Percentiles rank a stretch among this genome's conserved stretches.
Evolutionary conservation across 108 stramenopile species (phyloP).

Genomic region (Cylindrotheca fusiformis): DNA sequence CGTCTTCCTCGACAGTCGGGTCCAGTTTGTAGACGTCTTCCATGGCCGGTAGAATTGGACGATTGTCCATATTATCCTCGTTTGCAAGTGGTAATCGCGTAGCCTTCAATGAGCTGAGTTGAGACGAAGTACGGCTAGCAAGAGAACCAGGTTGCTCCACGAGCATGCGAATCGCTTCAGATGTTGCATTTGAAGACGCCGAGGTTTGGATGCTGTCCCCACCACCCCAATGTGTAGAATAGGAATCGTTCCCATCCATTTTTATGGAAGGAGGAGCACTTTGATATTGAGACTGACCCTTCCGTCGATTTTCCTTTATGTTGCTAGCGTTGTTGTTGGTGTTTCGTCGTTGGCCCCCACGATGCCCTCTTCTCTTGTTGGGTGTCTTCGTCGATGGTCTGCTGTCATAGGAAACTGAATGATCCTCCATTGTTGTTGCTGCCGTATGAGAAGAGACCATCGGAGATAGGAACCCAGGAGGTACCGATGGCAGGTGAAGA

Average conservation of each 20-base stretch:
- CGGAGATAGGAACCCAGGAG: constrained; percentile 1
- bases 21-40: constrained; percentile 10
- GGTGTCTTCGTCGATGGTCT: background rate
- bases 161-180: constrained; percentile 30
- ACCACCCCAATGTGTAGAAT: background rate
- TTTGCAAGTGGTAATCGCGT: constrained; percentile 18
- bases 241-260: too few species aligned
- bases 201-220: background rate
- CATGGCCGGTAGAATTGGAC: constrained; percentile 25
- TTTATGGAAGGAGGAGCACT: background rate
- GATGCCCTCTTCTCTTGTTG: background rate
- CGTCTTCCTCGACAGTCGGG: background rate
- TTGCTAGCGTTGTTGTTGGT: background rate
- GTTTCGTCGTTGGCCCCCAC: background rate
- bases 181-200: constrained; percentile 22
- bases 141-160: constrained; percentile 15
- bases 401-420: background rate
- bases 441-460: background rate
- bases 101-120: constrained; percentile 8
- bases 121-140: constrained; percentile 11
- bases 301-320: background rate
- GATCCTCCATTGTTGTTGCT: background rate
- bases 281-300: background rate
- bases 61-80: background rate
- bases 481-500: background rate